Percentiles rank a stretch among this genome's conserved stretches.
Evolutionary conservation across 441 rosid genomes (phyloP).

Genomic region (Kokia cookei): DNA sequence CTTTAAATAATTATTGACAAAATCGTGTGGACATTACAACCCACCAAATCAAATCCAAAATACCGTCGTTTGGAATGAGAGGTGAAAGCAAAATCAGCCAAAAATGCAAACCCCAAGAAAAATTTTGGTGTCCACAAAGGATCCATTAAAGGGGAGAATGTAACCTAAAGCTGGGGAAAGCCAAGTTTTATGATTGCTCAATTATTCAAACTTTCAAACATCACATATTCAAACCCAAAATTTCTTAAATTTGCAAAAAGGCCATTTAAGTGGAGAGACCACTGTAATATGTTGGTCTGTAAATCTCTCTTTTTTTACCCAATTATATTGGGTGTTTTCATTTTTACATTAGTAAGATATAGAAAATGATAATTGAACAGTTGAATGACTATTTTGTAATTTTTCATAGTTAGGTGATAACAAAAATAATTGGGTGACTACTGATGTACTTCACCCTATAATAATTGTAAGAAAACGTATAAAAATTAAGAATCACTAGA

Average conservation of each 20-base stretch:
- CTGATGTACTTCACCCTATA: too few species aligned
- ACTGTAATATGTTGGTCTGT: background rate
- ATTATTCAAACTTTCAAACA: constrained; percentile 5
- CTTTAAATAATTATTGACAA: too few species aligned
- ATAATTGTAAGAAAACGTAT: too few species aligned
- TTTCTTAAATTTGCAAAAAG: background rate
- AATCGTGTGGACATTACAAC: background rate
- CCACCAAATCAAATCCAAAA: background rate
- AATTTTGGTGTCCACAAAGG: background rate
- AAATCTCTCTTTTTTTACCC: too few species aligned
- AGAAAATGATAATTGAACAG: too few species aligned
- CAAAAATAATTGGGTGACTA: too few species aligned
- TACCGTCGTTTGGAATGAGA: too few species aligned
- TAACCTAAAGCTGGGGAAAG: background rate
- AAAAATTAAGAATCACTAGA: too few species aligned
- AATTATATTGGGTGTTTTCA: too few species aligned
- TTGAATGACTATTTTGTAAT: too few species aligned
- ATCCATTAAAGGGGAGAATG: background rate
- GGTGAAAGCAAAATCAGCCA: background rate
- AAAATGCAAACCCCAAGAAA: background rate
- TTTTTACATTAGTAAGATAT: too few species aligned
- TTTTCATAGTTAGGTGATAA: fast-evolving
- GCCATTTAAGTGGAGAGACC: background rate
- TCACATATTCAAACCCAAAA: too few species aligned
- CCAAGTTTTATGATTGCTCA: constrained; percentile 3